These are phyloP conservation scores for Nicotiana sylvestris DNA, from an alignment of 257 asterid genomes.

Conservation along the genomic window DNA sequence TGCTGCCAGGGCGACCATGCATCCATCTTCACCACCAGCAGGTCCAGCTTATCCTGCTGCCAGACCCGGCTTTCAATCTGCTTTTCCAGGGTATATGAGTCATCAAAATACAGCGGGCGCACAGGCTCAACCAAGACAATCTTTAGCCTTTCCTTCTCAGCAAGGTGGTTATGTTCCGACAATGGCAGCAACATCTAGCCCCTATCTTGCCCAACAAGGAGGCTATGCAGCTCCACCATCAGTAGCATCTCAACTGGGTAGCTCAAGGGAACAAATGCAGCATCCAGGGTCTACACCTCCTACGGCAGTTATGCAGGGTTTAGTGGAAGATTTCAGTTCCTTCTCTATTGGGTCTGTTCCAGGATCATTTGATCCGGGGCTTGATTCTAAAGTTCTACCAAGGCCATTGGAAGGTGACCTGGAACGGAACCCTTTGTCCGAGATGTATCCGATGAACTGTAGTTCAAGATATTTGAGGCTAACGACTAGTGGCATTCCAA, in stretches of 20 bases:
- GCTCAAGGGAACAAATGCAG: constrained; percentile 13
- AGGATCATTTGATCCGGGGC: constrained; percentile 79
- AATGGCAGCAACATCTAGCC: constrained; percentile 29
- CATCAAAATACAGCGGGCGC: constrained; percentile 38
- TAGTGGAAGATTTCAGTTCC: constrained; percentile 86
- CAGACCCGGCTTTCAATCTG: constrained; percentile 37
- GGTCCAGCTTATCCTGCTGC: constrained; percentile 39
- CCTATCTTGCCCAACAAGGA: constrained; percentile 53
- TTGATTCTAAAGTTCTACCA: constrained; percentile 67
- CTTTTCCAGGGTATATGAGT: constrained; percentile 49
- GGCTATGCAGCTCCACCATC: constrained; percentile 64
- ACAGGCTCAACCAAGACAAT: constrained; percentile 45
- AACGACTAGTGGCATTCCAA: constrained; percentile 79
- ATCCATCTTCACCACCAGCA: constrained; percentile 43
- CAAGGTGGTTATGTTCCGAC: constrained; percentile 58
- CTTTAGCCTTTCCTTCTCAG: constrained; percentile 39
- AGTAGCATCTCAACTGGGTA: constrained; percentile 25
- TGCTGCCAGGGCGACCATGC: constrained; percentile 35
- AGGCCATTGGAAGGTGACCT: constrained; percentile 92
- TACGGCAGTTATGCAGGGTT: constrained; percentile 41
- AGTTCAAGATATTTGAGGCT: constrained; percentile 63
- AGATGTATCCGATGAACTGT: constrained; percentile 76
- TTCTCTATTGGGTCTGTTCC: constrained; percentile 86
- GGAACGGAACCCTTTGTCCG: constrained; percentile 53
- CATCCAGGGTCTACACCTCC: constrained; percentile 60